Percentiles rank a stretch among this genome's conserved stretches.
These are phyloP conservation scores for Chrysanthemum makinoi DNA, from an alignment of 129 eudicot species.

Conservation along the genomic window DNA sequence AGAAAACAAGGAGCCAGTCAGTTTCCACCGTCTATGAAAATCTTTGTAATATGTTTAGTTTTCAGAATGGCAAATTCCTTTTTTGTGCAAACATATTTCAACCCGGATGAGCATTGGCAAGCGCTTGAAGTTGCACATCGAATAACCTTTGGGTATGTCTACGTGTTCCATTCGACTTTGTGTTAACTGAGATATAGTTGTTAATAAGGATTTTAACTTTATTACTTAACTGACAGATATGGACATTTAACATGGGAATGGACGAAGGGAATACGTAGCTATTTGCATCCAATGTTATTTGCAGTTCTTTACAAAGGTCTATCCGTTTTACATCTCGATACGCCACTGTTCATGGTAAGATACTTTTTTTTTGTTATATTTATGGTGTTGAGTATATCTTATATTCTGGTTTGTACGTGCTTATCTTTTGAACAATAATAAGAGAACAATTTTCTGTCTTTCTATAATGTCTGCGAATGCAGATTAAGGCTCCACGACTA, in stretches of 20 bases:
- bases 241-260: slow-evolving; percentile 99
- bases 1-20: slow-evolving; percentile 23
- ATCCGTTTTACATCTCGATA: slow-evolving; percentile 64
- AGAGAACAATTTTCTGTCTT: slow-evolving; percentile 3
- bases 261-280: slow-evolving; percentile 84
- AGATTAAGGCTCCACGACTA: slow-evolving; percentile 82
- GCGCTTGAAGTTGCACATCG: slow-evolving; percentile 94
- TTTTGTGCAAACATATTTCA: slow-evolving; percentile 88
- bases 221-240: slow-evolving; percentile 50
- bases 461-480: slow-evolving; percentile 5
- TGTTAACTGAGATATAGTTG: not conserved
- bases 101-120: slow-evolving; percentile 99
- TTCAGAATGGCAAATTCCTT: slow-evolving; percentile 62
- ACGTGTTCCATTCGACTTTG: not conserved
- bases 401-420: slow-evolving; percentile 1
- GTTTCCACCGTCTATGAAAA: slow-evolving; percentile 40
- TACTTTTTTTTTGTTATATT: not conserved
- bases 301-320: slow-evolving; percentile 77
- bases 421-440: not conserved
- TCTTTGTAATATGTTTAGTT: slow-evolving; percentile 55
- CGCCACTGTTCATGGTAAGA: slow-evolving; percentile 76
- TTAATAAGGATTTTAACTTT: slow-evolving; percentile 15
- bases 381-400: slow-evolving; percentile 1
- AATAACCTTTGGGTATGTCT: slow-evolving; percentile 66
- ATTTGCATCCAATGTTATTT: slow-evolving; percentile 88